phyloP scores from a whole-genome alignment of 2,329 filamentous ascomycete species.

The Colletotrichum camelliae region DNA sequence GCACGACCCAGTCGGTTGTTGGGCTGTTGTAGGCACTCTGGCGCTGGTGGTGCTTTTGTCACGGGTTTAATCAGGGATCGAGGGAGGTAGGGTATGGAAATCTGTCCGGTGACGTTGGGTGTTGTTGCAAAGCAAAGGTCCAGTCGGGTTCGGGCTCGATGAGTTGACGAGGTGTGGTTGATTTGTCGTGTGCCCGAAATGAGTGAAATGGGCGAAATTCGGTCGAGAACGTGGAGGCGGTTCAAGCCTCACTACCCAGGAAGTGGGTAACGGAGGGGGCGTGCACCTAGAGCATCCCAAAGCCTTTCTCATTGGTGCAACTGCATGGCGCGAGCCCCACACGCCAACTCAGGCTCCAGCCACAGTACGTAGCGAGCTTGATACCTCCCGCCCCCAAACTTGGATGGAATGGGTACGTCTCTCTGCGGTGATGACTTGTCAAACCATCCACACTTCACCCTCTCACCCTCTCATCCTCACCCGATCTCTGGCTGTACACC shows the following conservation, averaged over 20 bases:
- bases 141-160: constrained; percentile 1
- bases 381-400: neutral
- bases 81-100: neutral
- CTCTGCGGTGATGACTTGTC: constrained; percentile 16
- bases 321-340: neutral
- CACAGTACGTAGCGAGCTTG: neutral
- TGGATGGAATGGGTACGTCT: neutral
- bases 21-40: neutral
- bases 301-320: neutral
- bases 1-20: constrained; percentile 16
- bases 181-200: constrained; percentile 5
- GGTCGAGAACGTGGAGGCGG: constrained; percentile 9
- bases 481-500: constrained; percentile 6
- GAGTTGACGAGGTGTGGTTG: neutral
- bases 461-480: neutral
- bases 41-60: neutral
- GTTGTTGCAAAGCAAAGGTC: neutral
- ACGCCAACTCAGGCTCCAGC: constrained; percentile 4
- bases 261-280: constrained; percentile 19
- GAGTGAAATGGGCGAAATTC: constrained; percentile 2
- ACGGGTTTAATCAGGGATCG: neutral
- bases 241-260: constrained; percentile 18
- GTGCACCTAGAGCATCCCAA: neutral
- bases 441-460: constrained; percentile 1
- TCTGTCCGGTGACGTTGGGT: neutral